Evolutionary conservation across 495 filamentous ascomycete species (phyloP), one percentile per base, ranked within the genome.

Genomic region (Aspergillus avenaceus): DNA sequence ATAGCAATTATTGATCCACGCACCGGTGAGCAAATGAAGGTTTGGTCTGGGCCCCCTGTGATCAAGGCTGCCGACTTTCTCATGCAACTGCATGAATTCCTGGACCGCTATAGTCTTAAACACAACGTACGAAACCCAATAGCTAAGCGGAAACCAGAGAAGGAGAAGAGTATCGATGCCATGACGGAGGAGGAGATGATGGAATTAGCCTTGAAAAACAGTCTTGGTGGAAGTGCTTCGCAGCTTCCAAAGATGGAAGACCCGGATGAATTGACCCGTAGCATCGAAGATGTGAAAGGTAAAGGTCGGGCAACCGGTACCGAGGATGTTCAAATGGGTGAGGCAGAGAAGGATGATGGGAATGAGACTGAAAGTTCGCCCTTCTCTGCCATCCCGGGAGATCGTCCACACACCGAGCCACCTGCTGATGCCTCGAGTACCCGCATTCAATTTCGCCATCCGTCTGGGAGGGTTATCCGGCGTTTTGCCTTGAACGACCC

Each of bases 151-250:
- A 95, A 92, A 65, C 75, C 83, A 3, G 86, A 89, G 55, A 75
- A 82, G 47, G 79, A 84, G 50, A 74, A 86, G 42, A 86, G 86
- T 56, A 80, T 96, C 23, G 86, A 85, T 41, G 82, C 85, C 6
- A 92, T 98, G 86, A 96, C 90, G 0, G 93, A 98, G 59, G 91
- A 97, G 55, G 90, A 98, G 65, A 92, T 92, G 90, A 75, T 98
- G 60, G 85, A 95, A 65, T 82, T 96, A 77, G 93, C 95, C 0
- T 66, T 98, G 69, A 81, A 88, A 58, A 92, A 93, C 67, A 95
- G 90, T 58, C 73, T 96, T 4, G 83, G 70, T 19, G 65, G 50
- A 36, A 61, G 65, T 4, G 63, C 50, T 18, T 43, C 56, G 32
- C 61, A 66, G 19, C 55, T 66, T 8, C 73, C 43, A 56, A 77